Evolutionary conservation across 768 basidiomycete genomes (phyloP).

Genomic region (Peribolospora baueri): DNA sequence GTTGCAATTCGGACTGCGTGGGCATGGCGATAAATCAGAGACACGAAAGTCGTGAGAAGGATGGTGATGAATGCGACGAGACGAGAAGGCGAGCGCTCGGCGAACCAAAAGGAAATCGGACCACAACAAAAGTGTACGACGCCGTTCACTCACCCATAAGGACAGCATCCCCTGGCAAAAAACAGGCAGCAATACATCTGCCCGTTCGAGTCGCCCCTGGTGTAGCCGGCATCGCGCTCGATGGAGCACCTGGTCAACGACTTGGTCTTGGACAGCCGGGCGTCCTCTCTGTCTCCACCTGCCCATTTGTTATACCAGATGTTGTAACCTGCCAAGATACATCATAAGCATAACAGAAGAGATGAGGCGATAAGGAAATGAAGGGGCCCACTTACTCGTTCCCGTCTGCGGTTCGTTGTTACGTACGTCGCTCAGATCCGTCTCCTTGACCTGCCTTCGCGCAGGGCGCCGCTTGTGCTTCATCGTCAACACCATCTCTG

Average conservation of each 20-base stretch:
- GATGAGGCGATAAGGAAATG: too few relatives aligned
- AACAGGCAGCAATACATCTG: constrained; percentile 86
- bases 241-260: constrained; percentile 79
- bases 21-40: neutral
- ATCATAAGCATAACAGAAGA: too few relatives aligned
- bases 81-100: neutral
- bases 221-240: constrained; percentile 69
- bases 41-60: neutral
- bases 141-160: constrained; percentile 36
- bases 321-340: constrained; percentile 18
- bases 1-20: constrained; percentile 46
- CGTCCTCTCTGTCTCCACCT: constrained; percentile 93
- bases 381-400: too few relatives aligned
- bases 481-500: too few relatives aligned
- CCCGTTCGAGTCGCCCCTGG: constrained; percentile 78
- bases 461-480: too few relatives aligned
- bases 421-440: too few relatives aligned
- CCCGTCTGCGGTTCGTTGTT: too few relatives aligned
- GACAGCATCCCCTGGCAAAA: constrained; percentile 88
- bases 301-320: constrained; percentile 99
- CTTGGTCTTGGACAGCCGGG: constrained; percentile 42
- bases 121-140: neutral
- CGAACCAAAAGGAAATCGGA: neutral
- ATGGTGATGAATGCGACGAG: neutral
- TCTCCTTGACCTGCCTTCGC: too few relatives aligned